phyloP scores from a whole-genome alignment of 768 basidiomycete species.

The Suillus clintonianus region DNA sequence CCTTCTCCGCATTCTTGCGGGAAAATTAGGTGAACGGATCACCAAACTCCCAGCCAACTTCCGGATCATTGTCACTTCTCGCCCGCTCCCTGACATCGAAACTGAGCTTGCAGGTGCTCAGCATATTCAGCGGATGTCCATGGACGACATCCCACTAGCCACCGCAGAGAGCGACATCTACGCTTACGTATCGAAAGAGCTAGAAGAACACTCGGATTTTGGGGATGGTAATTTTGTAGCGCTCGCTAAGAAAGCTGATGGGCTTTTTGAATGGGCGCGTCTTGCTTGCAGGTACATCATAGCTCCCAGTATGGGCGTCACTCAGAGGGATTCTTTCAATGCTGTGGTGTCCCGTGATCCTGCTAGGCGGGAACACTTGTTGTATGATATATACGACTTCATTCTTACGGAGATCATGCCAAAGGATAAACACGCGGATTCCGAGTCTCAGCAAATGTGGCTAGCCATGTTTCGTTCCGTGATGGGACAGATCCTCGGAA shows the following conservation, averaged over 20 bases:
- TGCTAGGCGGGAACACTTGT: neutral
- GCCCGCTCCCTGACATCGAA: conserved; percentile 3
- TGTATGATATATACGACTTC: conserved; percentile 5
- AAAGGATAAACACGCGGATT: neutral
- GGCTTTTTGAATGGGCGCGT: conserved; percentile 10
- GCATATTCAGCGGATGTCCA: neutral
- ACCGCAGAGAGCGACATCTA: neutral
- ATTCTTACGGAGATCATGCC: conserved; percentile 6
- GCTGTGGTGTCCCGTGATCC: neutral
- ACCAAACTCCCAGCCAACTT: conserved; percentile 2
- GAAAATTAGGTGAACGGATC: neutral
- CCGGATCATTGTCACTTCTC: conserved; percentile 12
- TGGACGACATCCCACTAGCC: conserved; percentile 5
- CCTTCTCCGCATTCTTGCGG: conserved; percentile 13
- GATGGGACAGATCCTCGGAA: neutral
- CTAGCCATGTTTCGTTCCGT: conserved; percentile 3
- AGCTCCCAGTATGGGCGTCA: neutral
- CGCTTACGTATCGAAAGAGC: conserved; percentile 2
- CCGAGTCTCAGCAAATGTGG: no score
- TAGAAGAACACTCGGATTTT: neutral
- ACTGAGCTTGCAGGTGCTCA: neutral
- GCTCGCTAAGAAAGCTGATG: conserved; percentile 6
- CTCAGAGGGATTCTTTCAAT: no score
- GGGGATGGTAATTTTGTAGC: neutral
- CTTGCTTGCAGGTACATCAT: conserved; percentile 10